Percentiles rank a stretch among this genome's conserved stretches.
Conservation (phyloP, 2,329 filamentous ascomycete species). For the Didymella lethalis region DNA sequence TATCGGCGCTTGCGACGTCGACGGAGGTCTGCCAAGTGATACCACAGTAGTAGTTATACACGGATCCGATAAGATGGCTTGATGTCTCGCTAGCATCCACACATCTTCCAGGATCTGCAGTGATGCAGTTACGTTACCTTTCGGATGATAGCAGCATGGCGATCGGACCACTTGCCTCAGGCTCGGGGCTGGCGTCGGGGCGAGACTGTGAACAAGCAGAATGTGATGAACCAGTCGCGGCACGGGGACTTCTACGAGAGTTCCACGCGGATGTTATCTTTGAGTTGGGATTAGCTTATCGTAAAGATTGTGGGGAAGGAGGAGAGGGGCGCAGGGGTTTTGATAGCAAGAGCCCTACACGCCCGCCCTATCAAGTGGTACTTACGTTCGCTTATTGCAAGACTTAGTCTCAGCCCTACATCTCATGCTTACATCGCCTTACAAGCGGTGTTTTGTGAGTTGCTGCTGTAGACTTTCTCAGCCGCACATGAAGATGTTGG, state of each 20-base stretch:
- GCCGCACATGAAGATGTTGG: neutral
- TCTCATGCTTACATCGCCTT: neutral
- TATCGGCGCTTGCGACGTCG: slow-evolving; percentile 1
- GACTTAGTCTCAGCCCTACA: slow-evolving; percentile 2
- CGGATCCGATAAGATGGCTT: slow-evolving; percentile 10
- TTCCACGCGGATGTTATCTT: slow-evolving; percentile 13
- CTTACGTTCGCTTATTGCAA: neutral
- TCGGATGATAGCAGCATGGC: neutral
- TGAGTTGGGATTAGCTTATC: slow-evolving; percentile 19
- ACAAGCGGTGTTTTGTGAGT: neutral
- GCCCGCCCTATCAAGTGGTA: slow-evolving; percentile 11
- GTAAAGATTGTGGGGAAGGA: slow-evolving; percentile 10
- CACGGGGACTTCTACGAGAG: neutral
- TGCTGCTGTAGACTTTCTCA: neutral
- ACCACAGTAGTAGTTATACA: neutral
- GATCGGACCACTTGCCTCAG: slow-evolving; percentile 9
- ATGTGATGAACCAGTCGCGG: neutral
- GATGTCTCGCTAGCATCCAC: neutral
- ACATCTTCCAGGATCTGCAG: neutral
- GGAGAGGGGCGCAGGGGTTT: slow-evolving; percentile 5
- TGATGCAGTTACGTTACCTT: slow-evolving; percentile 1
- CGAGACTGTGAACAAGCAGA: neutral
- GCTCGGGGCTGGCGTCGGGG: neutral
- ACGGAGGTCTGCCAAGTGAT: slow-evolving; percentile 14
- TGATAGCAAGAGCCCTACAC: slow-evolving; percentile 12